Conservation (phyloP, 495 filamentous ascomycete species). For the Penicillium chermesinum region DNA sequence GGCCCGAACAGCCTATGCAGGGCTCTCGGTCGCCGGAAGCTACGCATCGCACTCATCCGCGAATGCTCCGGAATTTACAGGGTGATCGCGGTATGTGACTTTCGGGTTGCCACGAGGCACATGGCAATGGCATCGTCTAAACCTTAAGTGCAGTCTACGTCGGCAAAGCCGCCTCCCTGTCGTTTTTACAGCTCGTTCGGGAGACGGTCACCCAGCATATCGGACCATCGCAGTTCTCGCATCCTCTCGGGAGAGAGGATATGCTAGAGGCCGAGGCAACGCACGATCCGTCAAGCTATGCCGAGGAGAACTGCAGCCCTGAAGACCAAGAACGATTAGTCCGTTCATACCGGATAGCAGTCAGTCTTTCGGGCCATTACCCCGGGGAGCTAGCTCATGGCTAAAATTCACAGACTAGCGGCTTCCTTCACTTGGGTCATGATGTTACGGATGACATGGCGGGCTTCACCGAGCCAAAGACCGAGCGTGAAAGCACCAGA, state of each 20-base stretch:
- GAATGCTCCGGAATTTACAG: slow-evolving; percentile 35
- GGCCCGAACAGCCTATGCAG: slow-evolving; percentile 1
- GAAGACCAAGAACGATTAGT: slow-evolving; percentile 24
- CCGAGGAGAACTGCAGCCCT: slow-evolving; percentile 18
- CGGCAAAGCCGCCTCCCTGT: slow-evolving; percentile 37
- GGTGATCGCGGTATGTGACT: slow-evolving; percentile 32
- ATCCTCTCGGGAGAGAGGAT: slow-evolving; percentile 35
- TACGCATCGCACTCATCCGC: slow-evolving; percentile 33
- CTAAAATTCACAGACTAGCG: slow-evolving; percentile 33
- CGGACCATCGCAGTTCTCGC: slow-evolving; percentile 39
- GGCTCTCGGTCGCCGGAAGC: slow-evolving; percentile 27
- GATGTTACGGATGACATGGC: slow-evolving; percentile 5
- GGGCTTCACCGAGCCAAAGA: slow-evolving; percentile 9
- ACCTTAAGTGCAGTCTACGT: slow-evolving; percentile 30
- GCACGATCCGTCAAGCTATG: slow-evolving; percentile 22
- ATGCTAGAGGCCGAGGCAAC: slow-evolving; percentile 40
- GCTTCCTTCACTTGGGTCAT: slow-evolving; percentile 26
- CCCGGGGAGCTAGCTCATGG: too few relatives aligned
- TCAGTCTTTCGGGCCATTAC: too few relatives aligned
- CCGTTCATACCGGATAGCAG: slow-evolving; percentile 25
- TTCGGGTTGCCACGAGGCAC: not conserved
- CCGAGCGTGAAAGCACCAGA: slow-evolving; percentile 20
- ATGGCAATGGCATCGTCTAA: not conserved
- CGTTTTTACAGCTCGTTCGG: slow-evolving; percentile 38
- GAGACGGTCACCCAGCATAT: slow-evolving; percentile 40